A percentile compares a stretch with the other conserved stretches of the same genome.
These are phyloP conservation scores for Arachnopeziza araneosa DNA, from an alignment of 2,329 filamentous ascomycete genomes.

Conservation along the genomic window DNA sequence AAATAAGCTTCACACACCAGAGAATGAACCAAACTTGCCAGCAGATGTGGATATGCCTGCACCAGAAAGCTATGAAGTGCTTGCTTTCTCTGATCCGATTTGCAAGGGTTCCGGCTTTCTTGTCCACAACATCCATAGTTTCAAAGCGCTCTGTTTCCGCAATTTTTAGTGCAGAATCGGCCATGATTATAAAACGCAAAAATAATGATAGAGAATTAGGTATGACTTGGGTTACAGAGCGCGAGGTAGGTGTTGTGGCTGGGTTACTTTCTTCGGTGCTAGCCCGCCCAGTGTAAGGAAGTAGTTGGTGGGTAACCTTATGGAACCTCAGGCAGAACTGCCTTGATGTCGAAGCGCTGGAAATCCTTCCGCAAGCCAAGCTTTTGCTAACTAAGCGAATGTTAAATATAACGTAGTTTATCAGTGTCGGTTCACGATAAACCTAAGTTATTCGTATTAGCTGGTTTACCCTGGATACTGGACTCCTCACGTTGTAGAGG, in stretches of 20 bases:
- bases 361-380: too few relatives aligned
- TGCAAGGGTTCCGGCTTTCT: slow-evolving; percentile 35
- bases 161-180: slow-evolving; percentile 18
- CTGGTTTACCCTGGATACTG: too few relatives aligned
- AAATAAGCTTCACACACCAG: neutral
- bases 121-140: slow-evolving; percentile 25
- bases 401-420: too few relatives aligned
- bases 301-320: too few relatives aligned
- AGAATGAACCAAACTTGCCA: slow-evolving; percentile 23
- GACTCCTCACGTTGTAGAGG: too few relatives aligned
- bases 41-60: slow-evolving; percentile 44
- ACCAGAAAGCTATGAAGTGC: slow-evolving; percentile 41
- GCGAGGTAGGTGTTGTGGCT: neutral
- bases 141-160: slow-evolving; percentile 27
- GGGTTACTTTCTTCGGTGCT: neutral
- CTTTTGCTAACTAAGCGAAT: too few relatives aligned
- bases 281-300: too few relatives aligned
- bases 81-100: slow-evolving; percentile 37
- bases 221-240: neutral
- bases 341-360: too few relatives aligned
- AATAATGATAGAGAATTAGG: neutral
- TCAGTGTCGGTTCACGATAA: too few relatives aligned
- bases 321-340: too few relatives aligned
- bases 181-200: slow-evolving; percentile 5
- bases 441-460: too few relatives aligned